Evolutionary conservation across 2,329 filamentous ascomycete species (phyloP), one percentile per base, ranked within the genome.

Genomic region (Intubia oerlemansii): DNA sequence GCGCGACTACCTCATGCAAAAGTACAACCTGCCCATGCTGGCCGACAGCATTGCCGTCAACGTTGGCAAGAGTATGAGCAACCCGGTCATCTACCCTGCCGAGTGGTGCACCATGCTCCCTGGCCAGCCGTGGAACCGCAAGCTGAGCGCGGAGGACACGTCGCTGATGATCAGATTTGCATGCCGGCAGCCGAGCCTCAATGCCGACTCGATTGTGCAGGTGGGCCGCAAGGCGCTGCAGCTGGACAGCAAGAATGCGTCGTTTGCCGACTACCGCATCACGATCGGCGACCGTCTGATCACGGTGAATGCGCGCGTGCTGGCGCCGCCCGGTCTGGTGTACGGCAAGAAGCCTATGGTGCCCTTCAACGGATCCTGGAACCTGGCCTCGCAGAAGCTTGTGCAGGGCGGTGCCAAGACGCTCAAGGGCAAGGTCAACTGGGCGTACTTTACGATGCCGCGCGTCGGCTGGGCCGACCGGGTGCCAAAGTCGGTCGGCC

Each of bases 91-190:
- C 38, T 48, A 78, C 21, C 75, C 77, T 0, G 62, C 66, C 0
- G 74, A 84, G 43, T 51, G 70, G 5, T 70, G 76, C 36, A 46
- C 52, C 4, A 59, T 88, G 3, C 43, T 67, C 7, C 56, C 63
- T 1, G 76, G 75, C 0, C 78, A 88, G 41, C 47, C 62, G 0
- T 57, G 69, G 14, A 65, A 62, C 22, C 51, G 60, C 4, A 68
- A 70, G 39, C 53, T 84, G 11, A 57, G 45, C 1, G 52, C 59
- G 0, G 46, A 55, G 0, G 74, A 85, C 42, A 77, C 74, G 0
- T 55, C 60, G 0, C 41, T 51, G 1, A 84, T 88, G 78, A 67
- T 85, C 25, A 50, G 51, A 1, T 79, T 80, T 43, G 74, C 80
- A 2, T 78, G 74, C 32, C 62, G 74, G 4, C 51, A 51, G 0